These are phyloP conservation scores for Talaromyces sp. DNA, from an alignment of 2,329 filamentous ascomycete species.

Conservation along the genomic window DNA sequence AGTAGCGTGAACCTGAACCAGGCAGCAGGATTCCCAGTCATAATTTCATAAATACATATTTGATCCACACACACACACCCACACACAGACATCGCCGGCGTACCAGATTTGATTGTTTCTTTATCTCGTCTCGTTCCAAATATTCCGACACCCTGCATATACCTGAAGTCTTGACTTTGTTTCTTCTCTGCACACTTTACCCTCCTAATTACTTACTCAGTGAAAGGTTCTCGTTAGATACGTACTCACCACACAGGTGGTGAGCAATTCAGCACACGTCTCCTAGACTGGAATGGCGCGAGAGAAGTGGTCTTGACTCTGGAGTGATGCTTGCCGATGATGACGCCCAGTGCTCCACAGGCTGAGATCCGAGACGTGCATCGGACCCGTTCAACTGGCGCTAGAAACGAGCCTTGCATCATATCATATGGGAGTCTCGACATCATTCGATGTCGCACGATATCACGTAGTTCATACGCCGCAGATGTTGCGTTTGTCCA, in stretches of 20 bases:
- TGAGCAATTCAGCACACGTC: neutral
- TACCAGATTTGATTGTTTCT: neutral
- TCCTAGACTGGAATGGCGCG: neutral
- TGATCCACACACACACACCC: neutral
- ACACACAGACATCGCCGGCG: neutral
- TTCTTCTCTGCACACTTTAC: neutral
- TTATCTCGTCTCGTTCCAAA: neutral
- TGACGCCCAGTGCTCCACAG: slow-evolving; percentile 8
- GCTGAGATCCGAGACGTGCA: slow-evolving; percentile 12
- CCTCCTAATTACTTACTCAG: neutral
- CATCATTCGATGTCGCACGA: neutral
- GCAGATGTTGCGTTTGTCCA: neutral
- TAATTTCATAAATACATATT: neutral
- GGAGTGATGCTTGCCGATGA: neutral
- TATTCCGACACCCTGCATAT: neutral
- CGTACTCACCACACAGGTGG: too few relatives aligned
- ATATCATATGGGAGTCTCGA: neutral
- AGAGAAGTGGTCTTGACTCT: too few relatives aligned
- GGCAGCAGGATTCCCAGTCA: slow-evolving; percentile 4
- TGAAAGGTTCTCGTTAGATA: neutral
- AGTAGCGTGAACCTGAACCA: slow-evolving; percentile 7
- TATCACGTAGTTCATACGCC: neutral
- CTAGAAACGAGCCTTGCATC: slow-evolving; percentile 12
- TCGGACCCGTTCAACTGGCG: neutral
- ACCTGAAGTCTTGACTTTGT: neutral